Base-by-base conservation (phyloP, 1,284 basidiomycete species). In the Sparassis latifolia region DNA sequence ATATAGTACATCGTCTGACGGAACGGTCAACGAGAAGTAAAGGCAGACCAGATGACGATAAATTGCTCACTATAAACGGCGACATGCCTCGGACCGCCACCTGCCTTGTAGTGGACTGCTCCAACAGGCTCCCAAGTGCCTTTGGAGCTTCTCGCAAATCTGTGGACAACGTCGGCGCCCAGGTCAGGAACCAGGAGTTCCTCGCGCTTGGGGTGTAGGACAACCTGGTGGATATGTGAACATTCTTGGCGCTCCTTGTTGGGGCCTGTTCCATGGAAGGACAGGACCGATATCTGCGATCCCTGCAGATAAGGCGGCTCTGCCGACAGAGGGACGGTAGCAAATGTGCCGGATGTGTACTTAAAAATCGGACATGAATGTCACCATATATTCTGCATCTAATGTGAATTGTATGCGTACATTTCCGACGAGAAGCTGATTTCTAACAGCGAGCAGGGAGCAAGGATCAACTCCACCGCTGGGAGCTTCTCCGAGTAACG, bases 101-200 rank as follows among this genome's bases (percentile, higher is more conserved):
- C 87, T 1, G 72, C 62, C 47, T 72, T 66, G 56, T 72, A 74
- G 6, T 63, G 51, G 43, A 88, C 64, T 30, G 69, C 66, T 2
- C 73, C 78, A 10, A 53, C 58, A 38, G 75, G 57, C 31, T 63
- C 63, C 79, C 84, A 85, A 33, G 57, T 60, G 1, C 75, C 78
- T 2, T 59, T 47, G 0, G 51, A 58, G 50, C 70, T 58, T 56
- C 71, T 76, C 50, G 66, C 68, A 50, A 86, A 71, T 31, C 78
- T 73, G 64, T 75, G 79, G n/a, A 85, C 74, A 49, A 72, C 73
- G 61, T 89, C 87, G 1, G 78, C 70, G 7, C 87, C 87, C 2
- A 89, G 69, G 62, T 89, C 86, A 1, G 86, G 81, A 2, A 89
- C 73, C 27, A 89, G 69, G 7, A 89, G 65, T 56, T 88, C 84